Evolutionary conservation across 148 eudicot genomes (phyloP).

Genomic region (Cornus controversa): DNA sequence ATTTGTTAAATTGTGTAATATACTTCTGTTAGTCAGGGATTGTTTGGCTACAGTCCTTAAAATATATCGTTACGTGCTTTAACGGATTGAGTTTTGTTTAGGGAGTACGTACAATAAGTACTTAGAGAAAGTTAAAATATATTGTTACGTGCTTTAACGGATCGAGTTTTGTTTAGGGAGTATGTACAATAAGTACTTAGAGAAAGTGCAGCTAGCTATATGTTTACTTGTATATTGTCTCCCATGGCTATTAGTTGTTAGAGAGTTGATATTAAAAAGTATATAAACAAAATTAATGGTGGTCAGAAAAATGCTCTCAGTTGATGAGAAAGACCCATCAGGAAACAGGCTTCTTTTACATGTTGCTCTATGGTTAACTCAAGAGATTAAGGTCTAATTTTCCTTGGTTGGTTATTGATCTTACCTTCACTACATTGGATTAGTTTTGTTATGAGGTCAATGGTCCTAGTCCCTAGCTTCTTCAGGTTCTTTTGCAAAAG

Average conservation of each 20-base stretch:
- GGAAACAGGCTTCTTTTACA: constrained; percentile 58
- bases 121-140: too few species aligned
- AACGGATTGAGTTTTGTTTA: too few species aligned
- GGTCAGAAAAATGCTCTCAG: neutral
- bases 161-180: neutral
- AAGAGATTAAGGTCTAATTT: constrained; percentile 44
- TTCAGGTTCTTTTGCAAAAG: neutral
- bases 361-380: constrained; percentile 55
- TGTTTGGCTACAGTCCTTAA: too few species aligned
- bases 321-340: constrained; percentile 50
- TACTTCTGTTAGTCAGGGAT: too few species aligned
- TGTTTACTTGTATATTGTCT: neutral
- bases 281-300: neutral
- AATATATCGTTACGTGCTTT: too few species aligned
- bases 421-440: neutral
- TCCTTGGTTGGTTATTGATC: neutral
- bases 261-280: neutral
- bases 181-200: neutral
- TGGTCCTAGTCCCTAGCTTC: neutral
- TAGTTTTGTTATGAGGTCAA: neutral
- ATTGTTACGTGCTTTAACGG: too few species aligned
- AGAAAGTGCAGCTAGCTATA: neutral
- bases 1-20: too few species aligned
- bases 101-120: too few species aligned
- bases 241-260: neutral